Conservation (phyloP, 805 yeast species). For the Suhomyces sp. region DNA sequence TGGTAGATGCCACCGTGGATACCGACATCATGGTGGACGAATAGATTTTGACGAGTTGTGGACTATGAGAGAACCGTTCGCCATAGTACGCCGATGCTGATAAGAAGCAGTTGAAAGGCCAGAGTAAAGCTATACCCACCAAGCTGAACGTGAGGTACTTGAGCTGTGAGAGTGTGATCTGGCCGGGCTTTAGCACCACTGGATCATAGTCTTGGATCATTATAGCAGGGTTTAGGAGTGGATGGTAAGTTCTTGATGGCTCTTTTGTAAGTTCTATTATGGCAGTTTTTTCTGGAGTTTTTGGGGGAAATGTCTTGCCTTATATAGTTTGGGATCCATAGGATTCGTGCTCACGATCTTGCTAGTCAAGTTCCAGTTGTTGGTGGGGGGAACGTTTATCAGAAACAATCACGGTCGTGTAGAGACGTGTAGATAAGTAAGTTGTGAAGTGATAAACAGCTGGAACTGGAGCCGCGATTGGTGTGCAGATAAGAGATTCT, state of each 20-base stretch:
- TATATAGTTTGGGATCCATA: too few relatives aligned
- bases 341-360: too few relatives aligned
- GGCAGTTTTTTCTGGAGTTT: too few relatives aligned
- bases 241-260: not conserved
- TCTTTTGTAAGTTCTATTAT: too few relatives aligned
- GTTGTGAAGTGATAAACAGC: too few relatives aligned
- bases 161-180: conserved; percentile 28
- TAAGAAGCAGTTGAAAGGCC: conserved; percentile 97
- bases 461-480: too few relatives aligned
- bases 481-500: too few relatives aligned
- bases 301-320: too few relatives aligned
- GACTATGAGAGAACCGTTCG: conserved; percentile 53
- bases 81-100: conserved; percentile 83
- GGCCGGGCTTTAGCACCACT: conserved; percentile 15
- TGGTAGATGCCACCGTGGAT: conserved; percentile 67
- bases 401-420: too few relatives aligned
- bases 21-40: conserved; percentile 87
- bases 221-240: conserved; percentile 1
- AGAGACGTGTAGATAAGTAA: too few relatives aligned
- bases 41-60: conserved; percentile 55
- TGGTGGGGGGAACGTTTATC: too few relatives aligned
- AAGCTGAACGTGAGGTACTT: conserved; percentile 59
- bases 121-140: conserved; percentile 76
- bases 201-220: conserved; percentile 18
- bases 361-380: too few relatives aligned